Conservation (phyloP, 768 basidiomycete genomes). For the Macrolepiota albuminosa region DNA sequence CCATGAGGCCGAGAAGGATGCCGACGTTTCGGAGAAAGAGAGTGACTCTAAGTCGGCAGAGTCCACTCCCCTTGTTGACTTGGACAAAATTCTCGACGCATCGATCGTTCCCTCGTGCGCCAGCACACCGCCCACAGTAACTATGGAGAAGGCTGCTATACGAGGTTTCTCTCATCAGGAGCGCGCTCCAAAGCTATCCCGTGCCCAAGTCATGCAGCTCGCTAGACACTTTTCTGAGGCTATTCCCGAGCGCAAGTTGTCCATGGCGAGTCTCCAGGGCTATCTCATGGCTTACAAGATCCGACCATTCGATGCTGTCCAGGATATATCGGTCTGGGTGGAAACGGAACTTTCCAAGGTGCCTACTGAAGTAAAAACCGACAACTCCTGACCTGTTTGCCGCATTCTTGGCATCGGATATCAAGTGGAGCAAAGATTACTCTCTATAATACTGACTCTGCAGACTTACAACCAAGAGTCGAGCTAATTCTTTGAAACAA, state of each 20-base stretch:
- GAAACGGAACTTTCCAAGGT: slow-evolving; percentile 32
- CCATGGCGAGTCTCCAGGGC: slow-evolving; percentile 48
- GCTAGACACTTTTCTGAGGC: slow-evolving; percentile 50
- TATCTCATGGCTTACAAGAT: slow-evolving; percentile 69
- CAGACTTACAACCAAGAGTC: background rate
- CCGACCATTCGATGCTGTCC: slow-evolving; percentile 51
- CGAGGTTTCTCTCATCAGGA: slow-evolving; percentile 25
- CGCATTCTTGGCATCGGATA: background rate
- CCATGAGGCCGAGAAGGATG: slow-evolving; percentile 18
- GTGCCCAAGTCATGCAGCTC: slow-evolving; percentile 35
- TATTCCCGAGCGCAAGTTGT: slow-evolving; percentile 45
- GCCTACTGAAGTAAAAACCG: background rate
- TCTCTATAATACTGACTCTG: background rate
- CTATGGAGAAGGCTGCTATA: slow-evolving; percentile 7
- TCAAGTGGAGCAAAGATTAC: background rate
- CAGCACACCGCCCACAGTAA: slow-evolving; percentile 2
- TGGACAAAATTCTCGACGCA: slow-evolving; percentile 3
- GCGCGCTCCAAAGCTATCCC: slow-evolving; percentile 37
- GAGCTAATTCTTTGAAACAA: too few species aligned
- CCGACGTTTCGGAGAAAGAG: slow-evolving; percentile 8
- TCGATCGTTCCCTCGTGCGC: background rate
- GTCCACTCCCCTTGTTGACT: background rate
- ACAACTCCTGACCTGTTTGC: background rate
- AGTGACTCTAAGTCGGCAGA: slow-evolving; percentile 17
- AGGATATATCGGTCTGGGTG: slow-evolving; percentile 42